These are phyloP conservation scores for Croton laevigatus DNA, from an alignment of 441 rosid species.

Conservation along the genomic window DNA sequence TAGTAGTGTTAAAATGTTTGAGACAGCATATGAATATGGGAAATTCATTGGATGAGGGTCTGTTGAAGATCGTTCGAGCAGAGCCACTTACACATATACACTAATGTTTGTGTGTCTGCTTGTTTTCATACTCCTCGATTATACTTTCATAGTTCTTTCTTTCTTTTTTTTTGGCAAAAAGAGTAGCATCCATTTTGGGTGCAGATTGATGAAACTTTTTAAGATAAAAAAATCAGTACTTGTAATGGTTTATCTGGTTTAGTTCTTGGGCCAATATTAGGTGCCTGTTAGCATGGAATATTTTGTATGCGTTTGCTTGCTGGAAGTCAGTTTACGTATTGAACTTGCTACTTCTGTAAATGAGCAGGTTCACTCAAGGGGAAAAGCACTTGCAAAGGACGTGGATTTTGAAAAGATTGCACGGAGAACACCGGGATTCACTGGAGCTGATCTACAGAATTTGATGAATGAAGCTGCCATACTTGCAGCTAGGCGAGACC, in stretches of 20 bases:
- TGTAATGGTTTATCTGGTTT: not conserved
- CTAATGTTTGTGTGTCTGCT: not conserved
- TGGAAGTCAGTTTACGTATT: not conserved
- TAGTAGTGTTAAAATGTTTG: too few species aligned
- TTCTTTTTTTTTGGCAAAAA: not conserved
- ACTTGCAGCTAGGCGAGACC: conserved; percentile 62
- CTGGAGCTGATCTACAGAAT: conserved; percentile 91
- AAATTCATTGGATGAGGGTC: too few species aligned
- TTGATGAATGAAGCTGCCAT: conserved; percentile 86
- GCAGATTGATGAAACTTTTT: not conserved
- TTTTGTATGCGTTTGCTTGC: not conserved
- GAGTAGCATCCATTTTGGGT: not conserved
- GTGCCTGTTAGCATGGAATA: not conserved
- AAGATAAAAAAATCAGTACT: not conserved
- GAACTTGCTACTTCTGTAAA: conserved; percentile 5
- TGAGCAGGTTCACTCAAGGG: conserved; percentile 82
- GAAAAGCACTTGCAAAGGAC: conserved; percentile 82
- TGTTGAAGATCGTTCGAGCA: too few species aligned
- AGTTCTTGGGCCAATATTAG: conserved; percentile 3
- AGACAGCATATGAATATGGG: too few species aligned
- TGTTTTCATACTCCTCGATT: too few species aligned
- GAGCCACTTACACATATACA: not conserved
- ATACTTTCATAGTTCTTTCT: too few species aligned
- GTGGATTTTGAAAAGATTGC: conserved; percentile 87
- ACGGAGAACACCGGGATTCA: conserved; percentile 90